Evolutionary conservation across 1,284 basidiomycete species (phyloP).

Genomic region (Amylostereum chailletii): DNA sequence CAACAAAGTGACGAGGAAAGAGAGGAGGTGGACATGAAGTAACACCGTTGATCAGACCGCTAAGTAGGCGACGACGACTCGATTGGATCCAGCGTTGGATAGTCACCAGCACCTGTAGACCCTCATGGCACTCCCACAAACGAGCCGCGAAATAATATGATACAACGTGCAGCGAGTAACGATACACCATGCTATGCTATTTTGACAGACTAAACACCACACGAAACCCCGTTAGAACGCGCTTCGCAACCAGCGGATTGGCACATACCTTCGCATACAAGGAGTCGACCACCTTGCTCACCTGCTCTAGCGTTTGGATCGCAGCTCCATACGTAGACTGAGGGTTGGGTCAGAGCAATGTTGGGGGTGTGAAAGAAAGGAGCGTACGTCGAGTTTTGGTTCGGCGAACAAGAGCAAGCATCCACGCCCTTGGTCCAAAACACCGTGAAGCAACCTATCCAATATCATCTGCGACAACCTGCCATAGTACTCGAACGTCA

Average conservation of each 20-base stretch:
- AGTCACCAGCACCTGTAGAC: no score
- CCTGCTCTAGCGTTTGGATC: constrained; percentile 83
- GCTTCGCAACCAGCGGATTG: constrained; percentile 3
- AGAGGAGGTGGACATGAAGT: no score
- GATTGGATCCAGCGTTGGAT: no score
- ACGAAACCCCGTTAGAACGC: neutral
- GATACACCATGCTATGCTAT: constrained; percentile 25
- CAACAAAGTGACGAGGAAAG: no score
- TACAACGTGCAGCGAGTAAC: no score
- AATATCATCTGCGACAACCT: constrained; percentile 97
- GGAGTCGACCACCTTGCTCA: constrained; percentile 86
- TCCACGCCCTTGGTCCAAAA: constrained; percentile 91
- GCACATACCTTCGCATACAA: constrained; percentile 75
- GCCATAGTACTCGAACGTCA: neutral
- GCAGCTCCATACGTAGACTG: constrained; percentile 83
- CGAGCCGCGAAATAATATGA: no score
- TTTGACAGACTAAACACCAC: constrained; percentile 30
- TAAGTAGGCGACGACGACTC: no score
- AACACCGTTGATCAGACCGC: no score
- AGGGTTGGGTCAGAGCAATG: neutral
- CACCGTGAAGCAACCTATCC: constrained; percentile 91
- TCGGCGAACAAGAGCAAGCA: constrained; percentile 88
- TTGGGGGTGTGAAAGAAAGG: neutral
- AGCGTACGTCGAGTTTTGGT: constrained; percentile 71
- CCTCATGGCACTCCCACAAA: no score